These are phyloP conservation scores for Rhizopogon vinicolor DNA, from an alignment of 768 basidiomycete species.

Conservation along the genomic window DNA sequence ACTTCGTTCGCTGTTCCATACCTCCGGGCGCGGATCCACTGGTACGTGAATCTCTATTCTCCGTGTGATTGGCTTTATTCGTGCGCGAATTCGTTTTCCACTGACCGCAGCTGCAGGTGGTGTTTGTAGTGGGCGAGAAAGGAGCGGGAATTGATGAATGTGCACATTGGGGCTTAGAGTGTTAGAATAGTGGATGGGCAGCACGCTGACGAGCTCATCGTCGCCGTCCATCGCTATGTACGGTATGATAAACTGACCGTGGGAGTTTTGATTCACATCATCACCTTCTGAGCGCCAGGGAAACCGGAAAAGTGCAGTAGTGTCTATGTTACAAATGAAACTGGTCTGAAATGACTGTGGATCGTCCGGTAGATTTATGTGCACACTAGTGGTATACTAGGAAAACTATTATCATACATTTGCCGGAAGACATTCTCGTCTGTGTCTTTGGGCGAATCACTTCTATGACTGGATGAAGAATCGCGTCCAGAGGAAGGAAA, in stretches of 20 bases:
- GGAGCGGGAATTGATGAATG: slow-evolving; percentile 77
- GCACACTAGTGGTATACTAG: neutral
- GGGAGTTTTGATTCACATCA: neutral
- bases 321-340: slow-evolving; percentile 3
- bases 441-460: neutral
- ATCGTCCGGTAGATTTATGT: slow-evolving; percentile 2
- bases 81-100: slow-evolving; percentile 74
- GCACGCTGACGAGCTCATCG: slow-evolving; percentile 60
- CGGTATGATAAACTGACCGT: neutral
- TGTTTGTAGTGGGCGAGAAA: slow-evolving; percentile 66
- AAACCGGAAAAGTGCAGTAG: neutral
- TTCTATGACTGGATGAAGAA: neutral
- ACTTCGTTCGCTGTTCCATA: slow-evolving; percentile 74
- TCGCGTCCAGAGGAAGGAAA: neutral
- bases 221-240: slow-evolving; percentile 23
- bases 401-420: slow-evolving; percentile 6
- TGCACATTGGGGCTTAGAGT: slow-evolving; percentile 59
- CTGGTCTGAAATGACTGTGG: slow-evolving; percentile 4
- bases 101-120: slow-evolving; percentile 70
- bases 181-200: slow-evolving; percentile 73
- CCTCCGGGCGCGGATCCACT: slow-evolving; percentile 73
- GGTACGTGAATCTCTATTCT: slow-evolving; percentile 78
- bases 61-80: slow-evolving; percentile 58
- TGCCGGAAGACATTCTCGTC: slow-evolving; percentile 1
- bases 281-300: neutral